Base-by-base conservation (phyloP, 2,329 filamentous ascomycete genomes). In the Fusarium heterosporum region DNA sequence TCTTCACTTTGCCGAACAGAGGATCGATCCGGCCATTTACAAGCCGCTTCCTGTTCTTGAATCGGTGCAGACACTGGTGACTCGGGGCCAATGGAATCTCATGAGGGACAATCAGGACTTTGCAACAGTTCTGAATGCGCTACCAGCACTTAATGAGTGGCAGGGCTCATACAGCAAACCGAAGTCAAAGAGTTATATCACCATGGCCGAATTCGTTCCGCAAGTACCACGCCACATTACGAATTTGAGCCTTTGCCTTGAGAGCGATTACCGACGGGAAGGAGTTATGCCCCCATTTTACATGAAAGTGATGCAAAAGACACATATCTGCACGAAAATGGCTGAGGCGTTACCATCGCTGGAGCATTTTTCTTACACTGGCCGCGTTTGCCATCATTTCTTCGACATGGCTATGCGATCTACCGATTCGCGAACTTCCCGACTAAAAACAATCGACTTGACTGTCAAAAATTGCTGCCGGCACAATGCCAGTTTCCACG, bases 41-140 rank as follows among this genome's bases (percentile, higher is more conserved):
- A 73, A 78, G 66, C 71, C 74, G 28, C 75, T 88, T 9, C 81
- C 84, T 10, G 69, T 77, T 19, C 79, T 91, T 4, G 75, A 80
- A 4, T 85, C 85, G 4, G 84, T 93, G 30, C 84, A 84, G 52
- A 92, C 89, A 1, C 82, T 93, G 19, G 86, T 93, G 41, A 90
- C 90, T 76, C 89, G 90, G 70, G 90, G 90, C 8, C 89, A 92
- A 68, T 93, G 90, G 90, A 93, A 93, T 72, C 82, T 93, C 28
- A 90, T 92, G 76, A 83, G 90, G 45, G 81, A 84, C 16, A 79
- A 85, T 41, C 78, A 81, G 17, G 89, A 93, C 75, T 93, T 91
- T 77, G 78, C 82, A 55, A 83, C 82, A 50, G 83, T 93, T 48
- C 81, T 87, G 19, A 76, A 79, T 13, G 89, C 90, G 7, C 75